Conservation (phyloP, 2,329 filamentous ascomycete genomes). For the Cytospora piceicola region DNA sequence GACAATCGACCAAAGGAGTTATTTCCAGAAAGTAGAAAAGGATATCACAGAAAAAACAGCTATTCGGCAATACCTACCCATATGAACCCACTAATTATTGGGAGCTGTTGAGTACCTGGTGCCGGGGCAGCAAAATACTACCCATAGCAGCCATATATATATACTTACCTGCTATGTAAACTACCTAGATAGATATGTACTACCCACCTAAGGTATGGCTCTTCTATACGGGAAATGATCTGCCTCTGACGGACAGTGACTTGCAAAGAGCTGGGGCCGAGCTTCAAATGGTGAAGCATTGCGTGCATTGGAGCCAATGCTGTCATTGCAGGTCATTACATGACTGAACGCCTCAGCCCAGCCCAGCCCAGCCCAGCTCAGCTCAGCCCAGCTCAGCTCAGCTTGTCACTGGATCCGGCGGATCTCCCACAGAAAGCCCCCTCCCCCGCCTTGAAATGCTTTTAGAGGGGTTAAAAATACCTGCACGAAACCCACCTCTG, state of each 20-base stretch:
- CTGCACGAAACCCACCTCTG: conserved; percentile 26
- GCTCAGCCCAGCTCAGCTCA: conserved; percentile 2
- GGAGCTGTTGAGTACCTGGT: no score
- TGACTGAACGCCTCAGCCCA: background rate
- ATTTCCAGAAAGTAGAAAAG: no score
- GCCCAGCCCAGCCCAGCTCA: conserved; percentile 3
- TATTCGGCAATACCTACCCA: no score
- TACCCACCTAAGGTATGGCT: no score
- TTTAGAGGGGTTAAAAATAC: conserved; percentile 32
- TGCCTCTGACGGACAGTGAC: background rate
- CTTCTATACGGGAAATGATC: background rate
- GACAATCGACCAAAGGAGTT: no score
- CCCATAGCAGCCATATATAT: no score
- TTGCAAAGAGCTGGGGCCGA: conserved; percentile 3
- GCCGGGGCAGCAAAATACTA: no score
- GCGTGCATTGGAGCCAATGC: conserved; percentile 8
- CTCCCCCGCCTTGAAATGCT: conserved; percentile 37
- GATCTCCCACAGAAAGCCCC: conserved; percentile 35
- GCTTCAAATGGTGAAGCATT: background rate
- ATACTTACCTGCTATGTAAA: background rate
- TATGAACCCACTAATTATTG: no score
- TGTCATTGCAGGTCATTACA: conserved; percentile 20
- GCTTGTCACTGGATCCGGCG: conserved; percentile 25
- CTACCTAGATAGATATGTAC: no score
- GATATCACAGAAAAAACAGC: no score